Conservation (phyloP, 2,329 filamentous ascomycete genomes). For the Cytospora piceae region DNA sequence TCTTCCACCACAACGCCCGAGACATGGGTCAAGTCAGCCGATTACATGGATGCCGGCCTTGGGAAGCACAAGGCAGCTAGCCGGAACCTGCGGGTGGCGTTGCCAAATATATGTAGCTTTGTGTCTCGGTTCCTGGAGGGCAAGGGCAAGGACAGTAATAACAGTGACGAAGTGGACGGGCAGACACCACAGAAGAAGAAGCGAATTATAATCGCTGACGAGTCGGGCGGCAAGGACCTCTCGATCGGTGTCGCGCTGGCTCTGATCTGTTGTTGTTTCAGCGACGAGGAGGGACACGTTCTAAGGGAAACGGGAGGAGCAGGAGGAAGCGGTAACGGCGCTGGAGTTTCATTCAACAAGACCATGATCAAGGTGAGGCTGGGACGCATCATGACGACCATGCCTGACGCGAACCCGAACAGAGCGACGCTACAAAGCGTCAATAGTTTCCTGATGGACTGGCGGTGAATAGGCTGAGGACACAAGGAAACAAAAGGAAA, state of each 20-base stretch:
- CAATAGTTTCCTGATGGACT: conserved; percentile 83
- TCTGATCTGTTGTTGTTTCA: conserved; percentile 73
- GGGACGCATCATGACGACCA: conserved; percentile 79
- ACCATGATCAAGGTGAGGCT: conserved; percentile 74
- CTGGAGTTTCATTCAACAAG: conserved; percentile 64
- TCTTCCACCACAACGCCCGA: conserved; percentile 50
- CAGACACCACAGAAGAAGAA: neutral
- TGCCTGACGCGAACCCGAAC: conserved; percentile 81
- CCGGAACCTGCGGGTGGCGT: conserved; percentile 74
- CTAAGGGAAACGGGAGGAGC: conserved; percentile 27
- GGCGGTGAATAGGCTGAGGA: conserved; percentile 33
- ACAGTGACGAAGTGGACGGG: neutral
- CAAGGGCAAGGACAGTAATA: neutral
- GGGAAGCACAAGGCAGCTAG: conserved; percentile 77
- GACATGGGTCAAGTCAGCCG: conserved; percentile 43
- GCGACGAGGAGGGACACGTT: conserved; percentile 59
- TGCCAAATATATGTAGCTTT: conserved; percentile 66
- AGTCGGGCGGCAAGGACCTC: conserved; percentile 73
- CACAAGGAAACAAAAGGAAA: neutral
- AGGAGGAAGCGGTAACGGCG: conserved; percentile 29
- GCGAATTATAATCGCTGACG: conserved; percentile 67
- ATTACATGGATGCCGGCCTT: conserved; percentile 62
- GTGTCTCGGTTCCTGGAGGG: conserved; percentile 45
- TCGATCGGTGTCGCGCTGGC: conserved; percentile 78
- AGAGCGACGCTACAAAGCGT: conserved; percentile 87